Percentiles rank a stretch among this genome's conserved stretches.
Conservation (phyloP, 129 eudicot species). For the Flaveria sonorensis region DNA sequence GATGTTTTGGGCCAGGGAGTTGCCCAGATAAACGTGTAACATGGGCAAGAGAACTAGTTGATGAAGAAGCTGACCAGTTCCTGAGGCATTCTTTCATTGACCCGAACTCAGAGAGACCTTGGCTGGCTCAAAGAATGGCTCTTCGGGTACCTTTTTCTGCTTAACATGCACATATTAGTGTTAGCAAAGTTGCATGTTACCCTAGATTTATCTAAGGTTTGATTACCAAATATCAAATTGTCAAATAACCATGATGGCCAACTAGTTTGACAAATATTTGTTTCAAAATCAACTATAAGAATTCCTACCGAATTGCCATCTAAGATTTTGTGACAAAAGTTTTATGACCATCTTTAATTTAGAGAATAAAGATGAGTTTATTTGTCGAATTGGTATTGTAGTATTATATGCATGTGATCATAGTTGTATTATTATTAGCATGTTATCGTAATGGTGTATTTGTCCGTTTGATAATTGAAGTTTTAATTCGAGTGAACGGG, state of each 20-base stretch:
- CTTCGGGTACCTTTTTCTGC: conserved; percentile 78
- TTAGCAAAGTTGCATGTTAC: background rate
- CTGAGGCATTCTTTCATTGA: conserved; percentile 71
- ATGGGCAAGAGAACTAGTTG: conserved; percentile 90
- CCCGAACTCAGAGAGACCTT: conserved; percentile 72
- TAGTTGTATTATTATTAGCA: background rate
- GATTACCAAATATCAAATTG: background rate
- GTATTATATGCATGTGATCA: too few relatives aligned
- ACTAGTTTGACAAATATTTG: background rate
- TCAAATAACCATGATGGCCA: background rate
- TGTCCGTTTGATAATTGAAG: background rate
- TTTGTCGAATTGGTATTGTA: background rate
- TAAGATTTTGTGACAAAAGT: background rate
- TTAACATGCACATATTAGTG: background rate
- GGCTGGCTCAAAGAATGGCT: conserved; percentile 83
- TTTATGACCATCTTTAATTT: background rate
- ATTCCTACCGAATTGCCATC: background rate
- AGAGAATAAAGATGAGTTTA: background rate
- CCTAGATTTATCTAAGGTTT: background rate
- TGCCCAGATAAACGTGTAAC: conserved; percentile 64
- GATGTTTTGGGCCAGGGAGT: conserved; percentile 90
- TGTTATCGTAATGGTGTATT: background rate
- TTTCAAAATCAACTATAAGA: conserved; percentile 8
- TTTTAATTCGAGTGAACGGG: background rate
- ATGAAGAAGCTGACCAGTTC: conserved; percentile 80